Conservation (phyloP, 257 asterid genomes). For the Osmanthus fragrans region DNA sequence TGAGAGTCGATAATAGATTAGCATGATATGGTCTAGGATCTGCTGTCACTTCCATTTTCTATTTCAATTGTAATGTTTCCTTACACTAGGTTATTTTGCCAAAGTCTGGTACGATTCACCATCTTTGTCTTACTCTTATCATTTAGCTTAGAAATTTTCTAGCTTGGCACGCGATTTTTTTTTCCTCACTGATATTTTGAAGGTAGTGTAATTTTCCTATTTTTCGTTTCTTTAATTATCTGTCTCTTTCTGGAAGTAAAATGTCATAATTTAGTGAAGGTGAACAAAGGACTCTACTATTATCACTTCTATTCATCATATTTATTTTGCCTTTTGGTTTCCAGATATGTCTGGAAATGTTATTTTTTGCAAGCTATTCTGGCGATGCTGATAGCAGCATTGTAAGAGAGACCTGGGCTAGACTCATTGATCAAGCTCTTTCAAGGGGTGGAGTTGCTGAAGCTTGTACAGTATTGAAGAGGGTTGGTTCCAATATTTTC, state of each 20-base stretch:
- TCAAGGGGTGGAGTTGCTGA: conserved; percentile 91
- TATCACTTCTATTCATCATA: neutral
- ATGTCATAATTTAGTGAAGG: neutral
- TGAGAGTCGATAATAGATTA: neutral
- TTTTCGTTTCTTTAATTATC: neutral
- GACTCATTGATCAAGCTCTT: conserved; percentile 92
- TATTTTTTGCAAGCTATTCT: conserved; percentile 91
- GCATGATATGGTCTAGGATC: neutral
- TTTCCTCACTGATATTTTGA: neutral
- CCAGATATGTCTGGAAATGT: conserved; percentile 91
- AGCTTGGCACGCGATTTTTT: neutral
- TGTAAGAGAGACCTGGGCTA: conserved; percentile 90
- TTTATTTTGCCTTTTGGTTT: conserved; percentile 18
- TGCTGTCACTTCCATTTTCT: neutral
- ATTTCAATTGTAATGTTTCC: neutral
- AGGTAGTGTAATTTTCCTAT: neutral
- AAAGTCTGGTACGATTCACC: conserved; percentile 3
- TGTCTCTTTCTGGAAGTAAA: neutral
- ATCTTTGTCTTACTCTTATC: neutral
- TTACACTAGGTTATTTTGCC: neutral
- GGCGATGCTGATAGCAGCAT: conserved; percentile 95
- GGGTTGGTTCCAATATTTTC: conserved; percentile 77
- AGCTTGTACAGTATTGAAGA: conserved; percentile 85
- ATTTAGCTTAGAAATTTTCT: neutral
- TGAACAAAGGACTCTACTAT: neutral